Conservation (phyloP, 2,329 filamentous ascomycete genomes). For the Cercospora sp. region DNA sequence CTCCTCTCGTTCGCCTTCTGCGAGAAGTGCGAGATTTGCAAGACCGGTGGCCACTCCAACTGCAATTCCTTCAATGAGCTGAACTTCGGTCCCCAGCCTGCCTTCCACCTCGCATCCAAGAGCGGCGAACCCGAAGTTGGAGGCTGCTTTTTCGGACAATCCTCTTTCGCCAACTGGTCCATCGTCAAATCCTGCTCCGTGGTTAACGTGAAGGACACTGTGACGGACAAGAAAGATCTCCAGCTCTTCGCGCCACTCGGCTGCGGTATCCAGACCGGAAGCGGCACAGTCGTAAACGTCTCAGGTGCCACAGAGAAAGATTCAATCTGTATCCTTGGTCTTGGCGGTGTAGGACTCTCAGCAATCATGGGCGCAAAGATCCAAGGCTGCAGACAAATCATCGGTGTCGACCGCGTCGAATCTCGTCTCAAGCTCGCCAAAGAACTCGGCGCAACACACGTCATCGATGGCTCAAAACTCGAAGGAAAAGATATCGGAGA, state of each 20-base stretch:
- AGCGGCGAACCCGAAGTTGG: slow-evolving; percentile 36
- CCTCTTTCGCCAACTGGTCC: slow-evolving; percentile 45
- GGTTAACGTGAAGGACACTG: slow-evolving; percentile 45
- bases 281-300: slow-evolving; percentile 45
- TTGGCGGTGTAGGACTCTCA: slow-evolving; percentile 50
- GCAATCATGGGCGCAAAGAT: slow-evolving; percentile 54
- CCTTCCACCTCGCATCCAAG: slow-evolving; percentile 32
- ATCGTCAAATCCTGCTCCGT: slow-evolving; percentile 44
- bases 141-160: slow-evolving; percentile 53
- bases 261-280: slow-evolving; percentile 51
- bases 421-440: slow-evolving; percentile 43
- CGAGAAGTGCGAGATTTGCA: slow-evolving; percentile 50
- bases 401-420: slow-evolving; percentile 45
- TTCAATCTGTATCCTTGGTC: slow-evolving; percentile 46
- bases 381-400: slow-evolving; percentile 41
- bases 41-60: slow-evolving; percentile 48
- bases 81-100: slow-evolving; percentile 43
- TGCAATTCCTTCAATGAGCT: slow-evolving; percentile 51
- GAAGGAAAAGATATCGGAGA: slow-evolving; percentile 39
- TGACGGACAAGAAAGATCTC: slow-evolving; percentile 44
- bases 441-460: slow-evolving; percentile 45
- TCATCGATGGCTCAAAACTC: slow-evolving; percentile 40
- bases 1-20: slow-evolving; percentile 53
- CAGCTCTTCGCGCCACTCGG: slow-evolving; percentile 49
- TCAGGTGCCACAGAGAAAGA: slow-evolving; percentile 41